Evolutionary conservation across 2,329 filamentous ascomycete genomes (phyloP), one percentile per base, ranked within the genome.

Genomic region (Pseudogymnoascus sp.): DNA sequence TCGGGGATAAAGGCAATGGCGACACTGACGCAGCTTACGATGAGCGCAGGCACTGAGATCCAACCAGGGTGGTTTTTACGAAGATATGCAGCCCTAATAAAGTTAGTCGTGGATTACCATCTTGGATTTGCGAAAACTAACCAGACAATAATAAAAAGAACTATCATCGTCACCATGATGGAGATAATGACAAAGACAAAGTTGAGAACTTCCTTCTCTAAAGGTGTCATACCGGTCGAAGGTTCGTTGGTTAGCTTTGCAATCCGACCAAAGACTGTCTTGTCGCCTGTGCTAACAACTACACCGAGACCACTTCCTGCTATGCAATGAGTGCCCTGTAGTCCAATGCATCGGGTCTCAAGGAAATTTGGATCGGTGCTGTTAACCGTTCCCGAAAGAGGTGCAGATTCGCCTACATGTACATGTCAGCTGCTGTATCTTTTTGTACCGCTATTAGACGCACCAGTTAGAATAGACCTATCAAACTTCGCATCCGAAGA

Each of bases 291-390:
- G 0, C 85, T 84, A 10, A 92, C 84, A 1, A 90, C 86, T 8
- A 92, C 75, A 16, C 86, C 89, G 12, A 81, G 77, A 61, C 83
- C 86, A 21, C 78, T 85, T 2, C 89, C 89, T 5, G 85, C 85
- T 3, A 89, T 84, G 67, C 88, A 91, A 69, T 92, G 88, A 0
- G 89, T 91, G n/a, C 90, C 89, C 71, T 91, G 88, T 8, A 92
- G 79, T 21, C 88, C 89, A 62, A 92, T 90, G 68, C 85, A 88
- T 61, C 84, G 83, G 3, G 88, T 92, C 71, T 92, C 89, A 31
- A 92, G 83, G 69, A 90, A 91, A 72, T 91, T 91, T 40, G 81
- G 77, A 69, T 91, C 87, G 0, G 85, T 87, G 0, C 80, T 83
- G n/a, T 89, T 80, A 12, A 88, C 79, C 0, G 84, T 82, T 1